Conservation (phyloP, 106 monocot species). For the Dactylorhiza incarnata region DNA sequence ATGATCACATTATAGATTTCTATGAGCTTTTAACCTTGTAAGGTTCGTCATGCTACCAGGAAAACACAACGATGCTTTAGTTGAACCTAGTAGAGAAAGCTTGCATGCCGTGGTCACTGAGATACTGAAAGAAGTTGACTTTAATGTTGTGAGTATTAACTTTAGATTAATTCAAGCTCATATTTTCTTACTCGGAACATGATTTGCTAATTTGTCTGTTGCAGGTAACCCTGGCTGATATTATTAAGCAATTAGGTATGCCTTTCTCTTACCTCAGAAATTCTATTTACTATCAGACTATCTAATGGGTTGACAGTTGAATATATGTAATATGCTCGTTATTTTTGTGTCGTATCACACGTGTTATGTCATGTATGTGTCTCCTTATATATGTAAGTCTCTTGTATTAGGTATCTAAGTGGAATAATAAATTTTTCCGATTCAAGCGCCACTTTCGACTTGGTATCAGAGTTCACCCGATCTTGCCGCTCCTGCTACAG, state of each 20-base stretch:
- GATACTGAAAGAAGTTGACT: conserved; percentile 88
- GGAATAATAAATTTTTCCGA: too few species aligned
- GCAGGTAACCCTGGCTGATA: conserved; percentile 91
- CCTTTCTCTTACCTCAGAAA: background rate
- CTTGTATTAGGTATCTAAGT: too few species aligned
- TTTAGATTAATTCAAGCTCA: background rate
- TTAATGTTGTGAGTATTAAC: conserved; percentile 23
- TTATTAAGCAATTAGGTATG: conserved; percentile 86
- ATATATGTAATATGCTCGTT: too few species aligned
- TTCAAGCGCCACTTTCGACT: too few species aligned
- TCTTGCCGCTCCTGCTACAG: too few species aligned
- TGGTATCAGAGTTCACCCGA: too few species aligned
- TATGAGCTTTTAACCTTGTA: background rate
- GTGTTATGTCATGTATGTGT: too few species aligned
- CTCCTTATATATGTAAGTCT: too few species aligned
- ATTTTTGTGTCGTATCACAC: too few species aligned
- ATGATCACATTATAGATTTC: too few species aligned
- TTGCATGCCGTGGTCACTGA: conserved; percentile 53
- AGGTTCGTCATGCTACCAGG: background rate
- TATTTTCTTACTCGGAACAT: background rate
- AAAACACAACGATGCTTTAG: conserved; percentile 14
- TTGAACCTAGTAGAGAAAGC: conserved; percentile 56
- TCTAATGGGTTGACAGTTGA: too few species aligned
- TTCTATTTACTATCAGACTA: background rate
- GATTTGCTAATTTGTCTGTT: conserved; percentile 4